These are phyloP conservation scores for Pleurostoma richardsiae DNA, from an alignment of 2,329 filamentous ascomycete genomes.

Conservation along the genomic window DNA sequence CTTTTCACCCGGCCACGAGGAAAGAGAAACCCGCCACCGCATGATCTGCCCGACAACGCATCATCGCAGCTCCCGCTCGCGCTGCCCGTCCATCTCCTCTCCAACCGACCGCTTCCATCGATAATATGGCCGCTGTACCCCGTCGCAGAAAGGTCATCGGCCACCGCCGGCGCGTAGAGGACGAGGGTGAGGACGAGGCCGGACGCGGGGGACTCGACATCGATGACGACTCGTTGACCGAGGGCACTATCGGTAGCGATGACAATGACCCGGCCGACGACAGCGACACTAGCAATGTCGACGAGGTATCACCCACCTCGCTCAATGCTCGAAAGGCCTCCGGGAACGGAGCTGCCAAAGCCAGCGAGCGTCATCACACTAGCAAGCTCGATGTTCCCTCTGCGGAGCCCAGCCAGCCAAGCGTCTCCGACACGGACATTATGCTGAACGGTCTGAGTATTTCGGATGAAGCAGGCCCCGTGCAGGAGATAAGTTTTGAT, in stretches of 20 bases:
- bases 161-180: conserved; percentile 62
- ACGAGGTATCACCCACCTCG: conserved; percentile 48
- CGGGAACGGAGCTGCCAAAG: conserved; percentile 34
- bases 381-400: conserved; percentile 1
- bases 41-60: not conserved
- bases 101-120: conserved; percentile 6
- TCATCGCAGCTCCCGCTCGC: conserved; percentile 3
- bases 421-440: conserved; percentile 46
- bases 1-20: no score
- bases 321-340: conserved; percentile 33
- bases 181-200: conserved; percentile 66
- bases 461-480: conserved; percentile 31
- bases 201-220: conserved; percentile 49
- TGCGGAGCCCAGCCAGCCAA: conserved; percentile 24
- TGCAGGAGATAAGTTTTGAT: conserved; percentile 30
- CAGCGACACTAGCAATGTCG: conserved; percentile 60
- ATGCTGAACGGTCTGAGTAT: conserved; percentile 53
- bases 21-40: conserved; percentile 1
- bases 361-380: conserved; percentile 13
- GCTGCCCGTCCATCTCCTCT: conserved; percentile 4
- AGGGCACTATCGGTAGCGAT: conserved; percentile 58
- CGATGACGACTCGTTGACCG: conserved; percentile 62
- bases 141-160: conserved; percentile 63
- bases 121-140: conserved; percentile 25
- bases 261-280: conserved; percentile 55